Conservation (phyloP, 2,329 filamentous ascomycete species). For the Gnomoniopsis sp. region DNA sequence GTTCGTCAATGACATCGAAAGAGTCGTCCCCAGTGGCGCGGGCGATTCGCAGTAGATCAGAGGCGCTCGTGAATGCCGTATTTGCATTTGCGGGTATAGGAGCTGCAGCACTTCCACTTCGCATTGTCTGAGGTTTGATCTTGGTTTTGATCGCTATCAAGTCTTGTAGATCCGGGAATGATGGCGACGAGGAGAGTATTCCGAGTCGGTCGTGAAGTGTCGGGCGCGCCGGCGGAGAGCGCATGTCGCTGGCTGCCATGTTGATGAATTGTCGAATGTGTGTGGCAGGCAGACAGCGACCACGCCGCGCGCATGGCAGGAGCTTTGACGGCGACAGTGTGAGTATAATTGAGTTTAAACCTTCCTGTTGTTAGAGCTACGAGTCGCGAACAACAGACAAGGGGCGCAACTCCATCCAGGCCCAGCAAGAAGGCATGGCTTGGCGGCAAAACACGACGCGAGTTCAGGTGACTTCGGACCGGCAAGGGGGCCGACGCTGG, state of each 20-base stretch:
- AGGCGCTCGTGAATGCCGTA: constrained; percentile 40
- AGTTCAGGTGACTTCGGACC: constrained; percentile 3
- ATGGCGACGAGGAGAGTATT: constrained; percentile 49
- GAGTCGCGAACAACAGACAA: neutral
- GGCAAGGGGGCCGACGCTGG: neutral
- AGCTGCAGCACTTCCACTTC: constrained; percentile 34
- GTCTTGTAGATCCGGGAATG: constrained; percentile 50
- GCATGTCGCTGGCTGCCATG: constrained; percentile 29
- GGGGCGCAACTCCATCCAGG: neutral
- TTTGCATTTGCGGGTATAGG: constrained; percentile 34
- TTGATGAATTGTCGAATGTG: constrained; percentile 23
- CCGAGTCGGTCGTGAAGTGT: constrained; percentile 24
- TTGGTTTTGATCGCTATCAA: constrained; percentile 37
- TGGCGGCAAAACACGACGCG: constrained; percentile 11
- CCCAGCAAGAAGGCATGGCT: neutral
- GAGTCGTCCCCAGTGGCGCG: constrained; percentile 20
- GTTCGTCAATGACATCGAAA: constrained; percentile 9
- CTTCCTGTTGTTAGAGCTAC: too few species aligned
- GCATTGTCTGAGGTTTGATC: constrained; percentile 30
- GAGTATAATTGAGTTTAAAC: neutral
- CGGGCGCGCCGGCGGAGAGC: constrained; percentile 28
- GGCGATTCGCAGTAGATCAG: constrained; percentile 32
- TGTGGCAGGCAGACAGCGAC: constrained; percentile 32
- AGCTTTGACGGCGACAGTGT: constrained; percentile 18
- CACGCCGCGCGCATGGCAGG: constrained; percentile 47